Percentiles rank a stretch among this genome's conserved stretches.
phyloP scores from a whole-genome alignment of 805 yeast species.

The Candida chauliodis region DNA sequence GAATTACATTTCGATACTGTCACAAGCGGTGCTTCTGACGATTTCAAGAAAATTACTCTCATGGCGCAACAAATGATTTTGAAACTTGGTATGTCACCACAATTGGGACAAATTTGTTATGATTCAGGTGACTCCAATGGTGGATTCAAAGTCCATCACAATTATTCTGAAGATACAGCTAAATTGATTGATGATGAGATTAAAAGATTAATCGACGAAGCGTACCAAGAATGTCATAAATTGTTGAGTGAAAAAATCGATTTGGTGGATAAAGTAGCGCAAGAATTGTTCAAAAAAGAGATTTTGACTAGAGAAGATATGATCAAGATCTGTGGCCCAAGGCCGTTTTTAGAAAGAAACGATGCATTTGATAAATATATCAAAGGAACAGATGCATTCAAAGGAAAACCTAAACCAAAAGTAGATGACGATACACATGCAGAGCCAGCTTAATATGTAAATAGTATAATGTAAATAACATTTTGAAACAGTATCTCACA shows the following conservation, averaged over 20 bases:
- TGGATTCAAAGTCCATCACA: slow-evolving; percentile 53
- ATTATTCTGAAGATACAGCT: slow-evolving; percentile 73
- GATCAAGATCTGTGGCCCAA: slow-evolving; percentile 69
- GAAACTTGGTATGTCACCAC: slow-evolving; percentile 81
- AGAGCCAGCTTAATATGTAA: not conserved
- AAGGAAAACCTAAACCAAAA: slow-evolving; percentile 24
- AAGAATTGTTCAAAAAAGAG: slow-evolving; percentile 67
- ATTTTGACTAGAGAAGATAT: slow-evolving; percentile 80
- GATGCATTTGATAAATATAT: slow-evolving; percentile 90
- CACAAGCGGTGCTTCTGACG: slow-evolving; percentile 90
- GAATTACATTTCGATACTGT: slow-evolving; percentile 84
- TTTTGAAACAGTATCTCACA: too few species aligned
- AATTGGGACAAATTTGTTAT: slow-evolving; percentile 64
- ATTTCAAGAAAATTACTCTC: slow-evolving; percentile 84
- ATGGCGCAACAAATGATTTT: slow-evolving; percentile 91
- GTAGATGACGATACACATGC: not conserved
- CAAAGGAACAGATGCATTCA: slow-evolving; percentile 45
- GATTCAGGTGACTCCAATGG: slow-evolving; percentile 44
- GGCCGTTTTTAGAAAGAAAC: slow-evolving; percentile 75
- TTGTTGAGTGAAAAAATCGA: slow-evolving; percentile 56
- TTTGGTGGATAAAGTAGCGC: slow-evolving; percentile 68
- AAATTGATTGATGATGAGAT: slow-evolving; percentile 66
- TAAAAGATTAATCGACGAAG: slow-evolving; percentile 60
- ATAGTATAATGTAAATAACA: not conserved
- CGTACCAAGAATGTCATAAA: slow-evolving; percentile 56